Evolutionary conservation across 352 stramenopile genomes (phyloP).

Genomic region (Bremia lactucae): DNA sequence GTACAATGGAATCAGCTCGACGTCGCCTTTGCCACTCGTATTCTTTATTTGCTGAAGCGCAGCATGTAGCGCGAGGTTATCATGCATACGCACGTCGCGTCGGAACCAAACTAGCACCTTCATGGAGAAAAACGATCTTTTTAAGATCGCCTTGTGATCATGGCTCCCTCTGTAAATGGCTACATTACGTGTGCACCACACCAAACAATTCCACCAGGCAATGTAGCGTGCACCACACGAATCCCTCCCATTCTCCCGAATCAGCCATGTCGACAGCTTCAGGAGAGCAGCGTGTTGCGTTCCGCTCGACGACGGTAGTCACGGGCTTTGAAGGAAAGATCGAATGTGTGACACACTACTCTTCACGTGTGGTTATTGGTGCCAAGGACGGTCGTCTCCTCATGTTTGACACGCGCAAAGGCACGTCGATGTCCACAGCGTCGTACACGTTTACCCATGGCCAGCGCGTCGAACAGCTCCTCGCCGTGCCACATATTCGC

Average conservation of each 20-base stretch:
- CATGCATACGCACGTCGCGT: slow-evolving; percentile 91
- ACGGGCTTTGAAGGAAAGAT: slow-evolving; percentile 71
- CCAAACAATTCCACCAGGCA: background rate
- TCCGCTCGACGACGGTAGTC: slow-evolving; percentile 67
- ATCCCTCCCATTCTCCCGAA: background rate
- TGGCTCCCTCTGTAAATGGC: background rate
- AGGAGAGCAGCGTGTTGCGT: slow-evolving; percentile 42
- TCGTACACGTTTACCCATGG: slow-evolving; percentile 69
- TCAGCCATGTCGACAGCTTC: slow-evolving; percentile 16
- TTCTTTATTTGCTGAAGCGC: slow-evolving; percentile 34
- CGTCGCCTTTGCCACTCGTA: background rate
- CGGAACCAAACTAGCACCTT: slow-evolving; percentile 86
- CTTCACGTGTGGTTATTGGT: slow-evolving; percentile 75
- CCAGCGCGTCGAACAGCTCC: slow-evolving; percentile 63
- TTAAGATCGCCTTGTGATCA: background rate
- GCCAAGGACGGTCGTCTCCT: slow-evolving; percentile 69
- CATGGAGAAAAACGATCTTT: background rate
- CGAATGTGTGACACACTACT: slow-evolving; percentile 81
- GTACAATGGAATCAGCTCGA: slow-evolving; percentile 78
- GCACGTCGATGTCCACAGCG: slow-evolving; percentile 39
- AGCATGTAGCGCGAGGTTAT: slow-evolving; percentile 89
- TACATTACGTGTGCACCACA: slow-evolving; percentile 1
- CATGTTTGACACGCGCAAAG: slow-evolving; percentile 84
- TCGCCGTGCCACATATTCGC: slow-evolving; percentile 79
- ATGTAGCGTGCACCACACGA: background rate